Base-by-base conservation (phyloP, 441 rosid species). In the Capsella rubella region DNA sequence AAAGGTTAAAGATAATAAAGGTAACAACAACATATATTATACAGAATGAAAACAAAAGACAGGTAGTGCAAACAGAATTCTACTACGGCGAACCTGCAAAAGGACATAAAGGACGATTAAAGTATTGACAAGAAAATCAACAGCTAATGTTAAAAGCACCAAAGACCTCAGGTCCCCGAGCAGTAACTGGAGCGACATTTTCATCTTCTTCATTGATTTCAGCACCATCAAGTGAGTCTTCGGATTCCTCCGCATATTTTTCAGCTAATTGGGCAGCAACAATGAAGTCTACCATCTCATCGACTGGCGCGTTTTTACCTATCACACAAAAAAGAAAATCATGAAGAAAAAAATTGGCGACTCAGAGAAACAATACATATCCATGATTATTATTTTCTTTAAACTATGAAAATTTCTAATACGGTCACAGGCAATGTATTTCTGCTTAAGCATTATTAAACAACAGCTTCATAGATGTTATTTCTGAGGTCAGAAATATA, bases 231-330 rank as follows among this genome's bases (percentile, higher is more conserved):
- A 65, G 69, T 72, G 77, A 71, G 28, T 74, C 80, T 51, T 76
- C 83, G 12, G 77, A 56, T 67, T 82, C 90, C 29, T 84, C 82
- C n/a, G 80, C 86, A 73, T 75, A 79, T 66, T 84, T 79, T 80
- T 82, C 82, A 29, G 95, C 92, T 82, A 87, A 82, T 60, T 91
- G 97, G 72, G 95, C 87, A 85, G 99, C 97, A 67, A 74, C 67
- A 50, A 95, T 91, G 80, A 87, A 93, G 79, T 95, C 99, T 62
- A 93, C 95, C 70, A 95, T 73, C 81, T 88, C 96, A 77, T 83
- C 81, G 60, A 92, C 51, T 16, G 87, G 82, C 18, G 89, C 86
- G 66, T 84, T 73, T 68, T 79, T 72, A 74, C 95, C 98, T 95
- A 79, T 55, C 29, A 75, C 52, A 54, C 64, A 53, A 70, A 47